These are phyloP conservation scores for Microdochium trichocladiopsis DNA, from an alignment of 2,329 filamentous ascomycete genomes.

Conservation along the genomic window DNA sequence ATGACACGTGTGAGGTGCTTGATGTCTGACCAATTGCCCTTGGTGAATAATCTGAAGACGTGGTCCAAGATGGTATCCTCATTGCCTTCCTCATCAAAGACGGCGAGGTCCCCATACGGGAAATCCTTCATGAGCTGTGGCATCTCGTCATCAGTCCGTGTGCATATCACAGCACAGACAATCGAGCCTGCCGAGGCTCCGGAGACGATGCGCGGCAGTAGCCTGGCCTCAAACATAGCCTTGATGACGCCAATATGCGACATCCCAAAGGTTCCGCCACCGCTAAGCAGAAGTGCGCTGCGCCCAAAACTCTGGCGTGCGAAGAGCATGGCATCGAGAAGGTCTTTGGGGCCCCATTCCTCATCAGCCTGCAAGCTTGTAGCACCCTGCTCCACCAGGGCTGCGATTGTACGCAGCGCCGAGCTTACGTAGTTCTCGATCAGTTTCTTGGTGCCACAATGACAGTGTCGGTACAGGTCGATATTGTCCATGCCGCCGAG, in stretches of 20 bases:
- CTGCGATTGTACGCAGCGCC: conserved; percentile 65
- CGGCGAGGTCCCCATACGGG: conserved; percentile 71
- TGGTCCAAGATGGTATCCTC: conserved; percentile 61
- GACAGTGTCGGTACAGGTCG: conserved; percentile 74
- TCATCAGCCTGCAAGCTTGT: conserved; percentile 30
- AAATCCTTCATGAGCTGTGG: conserved; percentile 62
- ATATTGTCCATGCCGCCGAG: conserved; percentile 82
- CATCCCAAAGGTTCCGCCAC: conserved; percentile 87
- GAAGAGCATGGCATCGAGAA: conserved; percentile 62
- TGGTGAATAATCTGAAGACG: conserved; percentile 67
- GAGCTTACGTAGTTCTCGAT: conserved; percentile 85
- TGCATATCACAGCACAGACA: conserved; percentile 73
- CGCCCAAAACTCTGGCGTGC: conserved; percentile 78
- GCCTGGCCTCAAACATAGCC: conserved; percentile 63
- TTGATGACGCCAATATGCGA: conserved; percentile 86
- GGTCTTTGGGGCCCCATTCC: conserved; percentile 48
- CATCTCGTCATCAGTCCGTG: conserved; percentile 71
- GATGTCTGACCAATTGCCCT: conserved; percentile 81
- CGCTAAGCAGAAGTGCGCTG: conserved; percentile 75
- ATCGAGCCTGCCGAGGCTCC: conserved; percentile 85
- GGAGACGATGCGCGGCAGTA: conserved; percentile 81
- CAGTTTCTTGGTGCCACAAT: conserved; percentile 78
- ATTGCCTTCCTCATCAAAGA: conserved; percentile 61
- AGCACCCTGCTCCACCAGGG: conserved; percentile 57
- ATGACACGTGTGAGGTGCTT: conserved; percentile 75